phyloP scores from a whole-genome alignment of 345 rosid genomes.

The Hibiscus tridactylites region DNA sequence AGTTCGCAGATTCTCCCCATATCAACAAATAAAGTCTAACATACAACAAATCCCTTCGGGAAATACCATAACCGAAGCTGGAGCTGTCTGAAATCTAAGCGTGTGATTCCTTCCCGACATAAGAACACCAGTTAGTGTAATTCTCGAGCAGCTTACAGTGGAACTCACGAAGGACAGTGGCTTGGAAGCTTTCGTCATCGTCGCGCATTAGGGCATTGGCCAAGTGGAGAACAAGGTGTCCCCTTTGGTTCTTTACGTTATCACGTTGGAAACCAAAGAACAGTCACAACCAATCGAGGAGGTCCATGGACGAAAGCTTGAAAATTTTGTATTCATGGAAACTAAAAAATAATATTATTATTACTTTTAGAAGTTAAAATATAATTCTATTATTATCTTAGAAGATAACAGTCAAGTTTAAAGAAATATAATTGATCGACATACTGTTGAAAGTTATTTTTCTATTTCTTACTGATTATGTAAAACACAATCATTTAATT shows the following conservation, averaged over 20 bases:
- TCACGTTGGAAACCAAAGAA: conserved; percentile 56
- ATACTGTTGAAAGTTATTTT: no score
- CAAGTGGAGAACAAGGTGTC: conserved; percentile 53
- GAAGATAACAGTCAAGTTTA: no score
- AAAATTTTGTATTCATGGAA: no score
- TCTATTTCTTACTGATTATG: no score
- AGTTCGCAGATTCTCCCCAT: conserved; percentile 92
- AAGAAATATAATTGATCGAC: no score
- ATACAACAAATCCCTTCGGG: conserved; percentile 60
- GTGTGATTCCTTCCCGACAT: conserved; percentile 57
- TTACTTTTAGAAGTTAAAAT: no score
- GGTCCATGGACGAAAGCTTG: conserved; percentile 48
- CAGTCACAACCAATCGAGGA: conserved; percentile 78
- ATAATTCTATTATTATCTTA: no score
- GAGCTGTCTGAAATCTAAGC: conserved; percentile 12
- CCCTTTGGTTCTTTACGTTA: conserved; percentile 57
- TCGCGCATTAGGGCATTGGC: conserved; percentile 65
- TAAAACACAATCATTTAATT: no score
- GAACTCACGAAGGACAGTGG: conserved; percentile 55
- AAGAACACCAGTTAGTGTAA: conserved; percentile 81
- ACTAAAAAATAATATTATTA: no score
- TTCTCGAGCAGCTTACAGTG: conserved; percentile 56
- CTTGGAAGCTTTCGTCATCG: conserved; percentile 66
- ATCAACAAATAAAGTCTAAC: conserved; percentile 58
- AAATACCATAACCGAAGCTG: conserved; percentile 27